A percentile compares a stretch with the other conserved stretches of the same genome.
phyloP scores from a whole-genome alignment of 148 eudicot species.

The Gaultheria prostrata region DNA sequence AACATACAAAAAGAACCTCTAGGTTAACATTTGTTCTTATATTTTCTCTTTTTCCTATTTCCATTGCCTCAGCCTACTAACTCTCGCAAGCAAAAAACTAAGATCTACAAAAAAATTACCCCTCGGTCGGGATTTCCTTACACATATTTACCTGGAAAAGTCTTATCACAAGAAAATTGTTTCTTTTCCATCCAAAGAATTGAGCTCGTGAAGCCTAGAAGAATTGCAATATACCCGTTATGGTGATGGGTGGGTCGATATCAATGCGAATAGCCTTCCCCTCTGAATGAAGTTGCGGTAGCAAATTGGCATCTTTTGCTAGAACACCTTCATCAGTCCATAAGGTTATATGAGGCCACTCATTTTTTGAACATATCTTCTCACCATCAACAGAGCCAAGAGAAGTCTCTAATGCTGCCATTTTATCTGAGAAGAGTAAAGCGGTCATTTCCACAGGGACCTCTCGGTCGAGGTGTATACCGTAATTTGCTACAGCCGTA shows the following conservation, averaged over 20 bases:
- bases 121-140: not conserved
- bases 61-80: not conserved
- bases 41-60: not conserved
- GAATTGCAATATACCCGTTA: constrained; percentile 60
- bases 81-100: constrained; percentile 4
- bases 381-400: constrained; percentile 76
- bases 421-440: constrained; percentile 59
- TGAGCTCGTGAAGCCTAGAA: constrained; percentile 27
- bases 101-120: constrained; percentile 8
- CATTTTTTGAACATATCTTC: constrained; percentile 53
- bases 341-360: constrained; percentile 90
- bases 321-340: constrained; percentile 72
- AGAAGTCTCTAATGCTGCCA: constrained; percentile 78
- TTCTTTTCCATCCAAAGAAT: not conserved
- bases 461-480: constrained; percentile 43
- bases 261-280: constrained; percentile 72
- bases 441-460: constrained; percentile 68
- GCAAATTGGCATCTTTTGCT: constrained; percentile 72
- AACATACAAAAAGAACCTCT: not conserved
- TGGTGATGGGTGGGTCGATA: constrained; percentile 56
- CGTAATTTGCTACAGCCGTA: constrained; percentile 77
- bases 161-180: not conserved
- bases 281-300: constrained; percentile 55
- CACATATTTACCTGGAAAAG: not conserved
- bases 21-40: not conserved